Percentiles rank a stretch among this genome's conserved stretches.
Conservation (phyloP, 2,329 filamentous ascomycete genomes). For the Colletotrichum nymphaeae region DNA sequence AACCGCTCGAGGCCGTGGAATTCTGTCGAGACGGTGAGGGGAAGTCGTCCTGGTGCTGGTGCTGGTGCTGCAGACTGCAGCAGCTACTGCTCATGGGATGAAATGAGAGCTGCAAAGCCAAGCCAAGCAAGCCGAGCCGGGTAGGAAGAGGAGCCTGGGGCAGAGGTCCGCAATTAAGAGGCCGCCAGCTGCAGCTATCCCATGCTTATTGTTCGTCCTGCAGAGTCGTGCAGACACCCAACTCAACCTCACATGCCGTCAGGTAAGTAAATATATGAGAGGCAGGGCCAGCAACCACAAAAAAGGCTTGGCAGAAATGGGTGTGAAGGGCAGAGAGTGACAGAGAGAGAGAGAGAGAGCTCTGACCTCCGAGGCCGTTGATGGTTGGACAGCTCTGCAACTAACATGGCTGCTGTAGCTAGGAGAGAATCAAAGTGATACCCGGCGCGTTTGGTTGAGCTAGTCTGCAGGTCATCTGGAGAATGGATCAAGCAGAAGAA, state of each 20-base stretch:
- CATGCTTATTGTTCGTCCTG: slow-evolving; percentile 17
- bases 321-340: slow-evolving; percentile 3
- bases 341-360: background rate
- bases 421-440: slow-evolving; percentile 1
- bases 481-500: slow-evolving; percentile 2
- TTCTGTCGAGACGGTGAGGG: slow-evolving; percentile 23
- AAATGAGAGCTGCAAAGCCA: slow-evolving; percentile 21
- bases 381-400: slow-evolving; percentile 23
- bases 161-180: slow-evolving; percentile 34
- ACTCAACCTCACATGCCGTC: slow-evolving; percentile 18
- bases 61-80: too few relatives aligned
- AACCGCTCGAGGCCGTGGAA: slow-evolving; percentile 23
- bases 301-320: background rate
- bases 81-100: slow-evolving; percentile 1
- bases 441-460: slow-evolving; percentile 14
- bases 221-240: slow-evolving; percentile 31
- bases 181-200: slow-evolving; percentile 34
- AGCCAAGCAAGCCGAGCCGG: slow-evolving; percentile 6
- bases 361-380: slow-evolving; percentile 1
- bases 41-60: background rate
- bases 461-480: slow-evolving; percentile 18
- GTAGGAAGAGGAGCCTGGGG: slow-evolving; percentile 3
- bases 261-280: background rate
- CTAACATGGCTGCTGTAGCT: slow-evolving; percentile 18
- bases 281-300: slow-evolving; percentile 14